phyloP scores from a whole-genome alignment of 305 asterid species.

The Rubia tinctorum region DNA sequence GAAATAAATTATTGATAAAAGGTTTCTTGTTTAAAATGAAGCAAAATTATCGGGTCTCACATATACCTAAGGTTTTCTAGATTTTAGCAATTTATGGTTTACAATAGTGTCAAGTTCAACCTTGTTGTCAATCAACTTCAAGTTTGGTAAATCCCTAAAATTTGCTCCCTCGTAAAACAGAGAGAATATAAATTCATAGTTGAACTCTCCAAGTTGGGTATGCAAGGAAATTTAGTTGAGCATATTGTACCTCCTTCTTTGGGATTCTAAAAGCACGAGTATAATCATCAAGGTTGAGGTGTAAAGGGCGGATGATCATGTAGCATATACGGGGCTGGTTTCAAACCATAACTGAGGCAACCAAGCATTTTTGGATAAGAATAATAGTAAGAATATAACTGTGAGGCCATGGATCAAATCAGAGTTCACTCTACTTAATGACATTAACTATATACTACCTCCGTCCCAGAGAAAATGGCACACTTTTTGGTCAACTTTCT shows the following conservation, averaged over 20 bases:
- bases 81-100: slow-evolving; percentile 21
- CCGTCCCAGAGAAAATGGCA: too few relatives aligned
- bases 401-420: too few relatives aligned
- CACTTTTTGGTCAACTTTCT: too few relatives aligned
- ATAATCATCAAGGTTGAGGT: slow-evolving; percentile 51
- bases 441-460: too few relatives aligned
- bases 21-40: too few relatives aligned
- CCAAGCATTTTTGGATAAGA: slow-evolving; percentile 57
- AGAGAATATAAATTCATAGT: too few relatives aligned
- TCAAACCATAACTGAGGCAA: slow-evolving; percentile 16
- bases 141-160: background rate
- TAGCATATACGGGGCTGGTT: slow-evolving; percentile 22
- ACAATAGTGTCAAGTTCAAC: background rate
- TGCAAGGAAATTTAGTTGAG: background rate
- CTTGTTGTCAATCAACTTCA: background rate
- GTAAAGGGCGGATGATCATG: slow-evolving; percentile 61
- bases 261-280: slow-evolving; percentile 63
- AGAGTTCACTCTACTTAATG: too few relatives aligned
- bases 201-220: too few relatives aligned
- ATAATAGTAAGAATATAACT: background rate
- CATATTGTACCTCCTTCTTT: slow-evolving; percentile 32
- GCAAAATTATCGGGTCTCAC: too few relatives aligned
- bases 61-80: slow-evolving; percentile 86
- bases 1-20: too few relatives aligned
- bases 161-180: slow-evolving; percentile 1